Evolutionary conservation across 2,329 filamentous ascomycete genomes (phyloP), one percentile per base, ranked within the genome.

Genomic region (Coniosporium tulheliwenetii): DNA sequence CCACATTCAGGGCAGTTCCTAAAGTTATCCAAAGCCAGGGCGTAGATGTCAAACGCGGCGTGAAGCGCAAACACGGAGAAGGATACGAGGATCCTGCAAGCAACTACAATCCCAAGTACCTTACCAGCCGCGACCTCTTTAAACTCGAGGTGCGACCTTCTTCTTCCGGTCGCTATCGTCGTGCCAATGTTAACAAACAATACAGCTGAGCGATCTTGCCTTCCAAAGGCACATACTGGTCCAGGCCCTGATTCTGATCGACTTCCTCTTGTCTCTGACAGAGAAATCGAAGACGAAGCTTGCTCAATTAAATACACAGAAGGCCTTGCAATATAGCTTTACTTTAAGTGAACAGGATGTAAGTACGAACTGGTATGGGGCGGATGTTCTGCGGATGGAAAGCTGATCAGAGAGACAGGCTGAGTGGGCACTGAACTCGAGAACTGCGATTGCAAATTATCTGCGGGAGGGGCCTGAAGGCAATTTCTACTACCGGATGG

Each of bases 101-200:
- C 53, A 79, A 75, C 16, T 96, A 94, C 63, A 98, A 98, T 52
- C 89, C 93, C 1, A 98, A 96, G 56, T 99, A 98, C 57, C 72
- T 99, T 13, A 99, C 91, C n/a, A 96, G 87, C 58, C 75, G 82
- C 48, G 93, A 98, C 57, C 69, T 99, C 1, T 99, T 99, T 59
- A 85, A 93, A 52, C 74, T 98, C 37, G 91, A 98, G 72, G 82
- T 85, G 69, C 44, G 64, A 53, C 39, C 16, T 41, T 43, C 38
- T 14, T 16, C 19, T 10, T 13, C 9, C 40, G 16, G 15, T 19
- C 19, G 19, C 19, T 26, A 7, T 26, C 7, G 19, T 7, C 19
- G 19, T 26, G 3, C 19, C 19, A 26, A 26, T 7, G 19, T 26
- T 26, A 26, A 26, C 19, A 26, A 35, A 44, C 26, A 30, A n/a